Base-by-base conservation (phyloP, 805 yeast species). In the Ogataea pilisensis region DNA sequence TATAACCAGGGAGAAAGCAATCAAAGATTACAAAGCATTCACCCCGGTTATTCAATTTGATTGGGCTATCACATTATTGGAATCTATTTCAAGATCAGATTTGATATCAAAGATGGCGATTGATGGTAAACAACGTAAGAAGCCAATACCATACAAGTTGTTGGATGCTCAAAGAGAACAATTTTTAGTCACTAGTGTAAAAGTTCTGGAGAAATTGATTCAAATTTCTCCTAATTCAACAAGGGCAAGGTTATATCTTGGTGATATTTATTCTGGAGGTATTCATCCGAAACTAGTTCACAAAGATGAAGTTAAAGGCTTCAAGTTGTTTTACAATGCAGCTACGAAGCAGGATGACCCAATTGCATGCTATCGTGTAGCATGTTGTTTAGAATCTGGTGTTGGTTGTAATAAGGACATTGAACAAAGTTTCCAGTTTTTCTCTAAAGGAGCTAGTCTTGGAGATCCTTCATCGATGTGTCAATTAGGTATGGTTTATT, bases 391-490 rank as follows among this genome's bases (percentile, higher is more conserved):
- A 52, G 93, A 85, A 57, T 66, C 82, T 56, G 82, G 86, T 14
- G 70, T 75, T 43, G 83, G 84, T 2, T 64, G 73, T 20, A 51
- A 63, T 40, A 55, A 65, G 31, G 74, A 75, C 50, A 37, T 57
- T 17, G 61, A 64, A 14, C 67, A 69, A 43, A 80, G 88, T 8
- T 60, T 78, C 20, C 53, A 64, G 12, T 78, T 73, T 64, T 83
- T 78, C 60, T 66, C 69, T 27, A 65, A 68, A 35, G 85, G 88
- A 0, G 86, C 90, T 3, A 61, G 68, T n/a, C 58, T 72, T 18
- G 83, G 82, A 5, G 78, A 75, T 48, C 76, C 74, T 3, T 72
- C 80, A 12, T 80, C 88, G 18, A 82, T 83, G 85, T 83, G 81
- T 63, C 82, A 83, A 59, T 62, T 84, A 14, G 93, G 89, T 5